These are phyloP conservation scores for Komagataella populi DNA, from an alignment of 805 yeast species.

Conservation along the genomic window DNA sequence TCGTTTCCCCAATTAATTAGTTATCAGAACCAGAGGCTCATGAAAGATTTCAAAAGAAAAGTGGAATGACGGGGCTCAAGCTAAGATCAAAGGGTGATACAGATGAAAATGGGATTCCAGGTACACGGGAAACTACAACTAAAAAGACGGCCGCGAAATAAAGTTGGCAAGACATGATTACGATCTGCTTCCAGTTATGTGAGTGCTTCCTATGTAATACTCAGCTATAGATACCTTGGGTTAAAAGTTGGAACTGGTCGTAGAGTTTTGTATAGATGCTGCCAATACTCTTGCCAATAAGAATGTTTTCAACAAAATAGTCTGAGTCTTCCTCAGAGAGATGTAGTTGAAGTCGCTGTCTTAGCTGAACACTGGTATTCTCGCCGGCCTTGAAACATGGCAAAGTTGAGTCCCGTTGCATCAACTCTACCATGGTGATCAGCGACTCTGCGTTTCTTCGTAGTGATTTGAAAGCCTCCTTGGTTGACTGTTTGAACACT, in stretches of 20 bases:
- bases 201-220: neutral
- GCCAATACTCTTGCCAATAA: slow-evolving; percentile 74
- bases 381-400: slow-evolving; percentile 91
- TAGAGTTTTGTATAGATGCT: slow-evolving; percentile 84
- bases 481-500: slow-evolving; percentile 48
- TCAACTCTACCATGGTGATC: slow-evolving; percentile 75
- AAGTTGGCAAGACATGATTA: neutral
- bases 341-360: slow-evolving; percentile 73
- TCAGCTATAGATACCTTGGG: slow-evolving; percentile 85
- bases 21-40: neutral
- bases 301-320: slow-evolving; percentile 58
- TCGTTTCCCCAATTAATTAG: neutral
- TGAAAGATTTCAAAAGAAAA: neutral
- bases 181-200: neutral
- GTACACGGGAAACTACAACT: neutral
- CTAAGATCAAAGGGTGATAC: neutral
- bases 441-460: slow-evolving; percentile 65
- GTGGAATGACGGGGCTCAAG: neutral
- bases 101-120: neutral
- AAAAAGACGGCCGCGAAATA: neutral
- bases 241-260: slow-evolving; percentile 87
- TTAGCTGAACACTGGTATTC: slow-evolving; percentile 63
- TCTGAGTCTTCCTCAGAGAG: slow-evolving; percentile 62
- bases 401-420: slow-evolving; percentile 81
- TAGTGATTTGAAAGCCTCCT: slow-evolving; percentile 60